These are phyloP conservation scores for Paracamarosporium sp. DNA, from an alignment of 2,329 filamentous ascomycete genomes.

Conservation along the genomic window DNA sequence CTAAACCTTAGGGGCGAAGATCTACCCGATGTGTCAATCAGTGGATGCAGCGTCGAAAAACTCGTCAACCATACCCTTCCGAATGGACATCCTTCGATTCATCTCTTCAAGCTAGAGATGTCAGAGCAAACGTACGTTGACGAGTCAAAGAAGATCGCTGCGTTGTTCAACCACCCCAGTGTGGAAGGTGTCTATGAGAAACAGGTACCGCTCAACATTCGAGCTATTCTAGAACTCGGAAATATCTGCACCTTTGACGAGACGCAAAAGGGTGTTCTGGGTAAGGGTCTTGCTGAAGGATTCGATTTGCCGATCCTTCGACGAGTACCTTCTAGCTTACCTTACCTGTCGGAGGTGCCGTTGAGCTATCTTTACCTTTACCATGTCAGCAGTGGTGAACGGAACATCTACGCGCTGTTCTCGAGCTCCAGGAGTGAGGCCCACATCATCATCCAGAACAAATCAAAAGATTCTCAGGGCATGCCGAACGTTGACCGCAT, in stretches of 20 bases:
- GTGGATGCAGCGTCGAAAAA: constrained; percentile 88
- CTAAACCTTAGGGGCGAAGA: constrained; percentile 89
- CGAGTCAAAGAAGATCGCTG: constrained; percentile 80
- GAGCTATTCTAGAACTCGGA: constrained; percentile 87
- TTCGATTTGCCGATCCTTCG: constrained; percentile 84
- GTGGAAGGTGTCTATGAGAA: constrained; percentile 98
- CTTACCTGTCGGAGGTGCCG: constrained; percentile 77
- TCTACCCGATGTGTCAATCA: constrained; percentile 85
- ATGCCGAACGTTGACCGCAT: constrained; percentile 90
- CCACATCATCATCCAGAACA: constrained; percentile 87
- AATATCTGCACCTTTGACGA: constrained; percentile 95
- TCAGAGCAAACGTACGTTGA: constrained; percentile 86
- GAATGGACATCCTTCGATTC: constrained; percentile 91
- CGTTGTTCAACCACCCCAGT: constrained; percentile 88
- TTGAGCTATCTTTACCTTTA: constrained; percentile 91
- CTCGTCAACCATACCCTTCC: constrained; percentile 91
- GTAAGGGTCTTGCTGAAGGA: constrained; percentile 89
- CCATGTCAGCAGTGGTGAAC: constrained; percentile 87
- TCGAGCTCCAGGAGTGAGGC: constrained; percentile 82
- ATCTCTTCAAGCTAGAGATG: constrained; percentile 93
- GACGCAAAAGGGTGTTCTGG: constrained; percentile 85
- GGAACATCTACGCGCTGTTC: constrained; percentile 92
- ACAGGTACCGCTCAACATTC: constrained; percentile 83
- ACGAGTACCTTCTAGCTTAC: constrained; percentile 68
- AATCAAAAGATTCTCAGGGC: constrained; percentile 79